Base-by-base conservation (phyloP, 768 basidiomycete genomes). In the Kwoniella sp. region DNA sequence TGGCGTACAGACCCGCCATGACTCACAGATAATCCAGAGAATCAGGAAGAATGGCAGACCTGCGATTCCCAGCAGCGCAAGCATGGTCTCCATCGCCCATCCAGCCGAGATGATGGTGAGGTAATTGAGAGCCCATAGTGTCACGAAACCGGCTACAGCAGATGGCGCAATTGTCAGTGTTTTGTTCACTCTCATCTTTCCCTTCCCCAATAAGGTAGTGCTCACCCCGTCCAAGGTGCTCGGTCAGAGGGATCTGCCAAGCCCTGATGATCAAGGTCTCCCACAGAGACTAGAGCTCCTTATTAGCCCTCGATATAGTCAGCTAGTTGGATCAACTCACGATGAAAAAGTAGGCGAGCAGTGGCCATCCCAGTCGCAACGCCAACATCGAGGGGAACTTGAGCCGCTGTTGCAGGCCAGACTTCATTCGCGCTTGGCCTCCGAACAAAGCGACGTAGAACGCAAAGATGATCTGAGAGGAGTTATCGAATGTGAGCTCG, bases 61-160 rank as follows among this genome's bases (percentile, higher is more conserved):
- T 23, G 51, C 28, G 5, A 57, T 36, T 0, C 63, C 60, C 11
- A 69, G 23, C 5, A 66, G 12, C 2, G 56, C 49, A 9, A 69
- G 39, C 59, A 71, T 65, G 1, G 68, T 59, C 53, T 75, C 74
- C 53, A 75, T 59, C 2, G 68, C 67, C 9, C 70, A 56, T 0
- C 73, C 74, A 11, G 62, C 55, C 0, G 73, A 68, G 10, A 60
- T 39, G 40, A 75, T 60, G 1, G 60, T 57, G 26, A 71, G 29
- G 28, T 57, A 67, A 50, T 75, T 74, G 22, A 75, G 60, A 42
- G 64, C 64, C 74, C 74, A 75, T 7, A 71, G 59, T 3, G 67
- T 64, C n/a, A 64, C 49, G 51, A 67, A 69, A 5, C 69, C 71
- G 29, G 57, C 63, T 68, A 32, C 7, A 22, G 19, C 25, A 8